A percentile compares a stretch with the other conserved stretches of the same genome.
phyloP scores from a whole-genome alignment of 495 filamentous ascomycete species.

The Immersiella caudata region DNA sequence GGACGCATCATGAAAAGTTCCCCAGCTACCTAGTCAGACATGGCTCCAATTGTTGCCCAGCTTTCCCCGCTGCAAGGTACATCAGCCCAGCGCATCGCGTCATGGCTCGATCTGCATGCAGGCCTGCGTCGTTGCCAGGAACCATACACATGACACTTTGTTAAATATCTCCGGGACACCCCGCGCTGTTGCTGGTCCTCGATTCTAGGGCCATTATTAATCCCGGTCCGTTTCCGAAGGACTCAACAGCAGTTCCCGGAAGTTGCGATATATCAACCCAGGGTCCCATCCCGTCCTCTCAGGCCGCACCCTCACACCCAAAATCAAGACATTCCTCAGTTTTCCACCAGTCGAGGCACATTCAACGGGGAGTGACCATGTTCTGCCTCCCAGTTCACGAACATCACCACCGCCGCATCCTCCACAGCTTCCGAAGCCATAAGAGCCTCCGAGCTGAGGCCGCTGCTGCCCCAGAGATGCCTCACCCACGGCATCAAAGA shows the following conservation, averaged over 20 bases:
- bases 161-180: constrained; percentile 24
- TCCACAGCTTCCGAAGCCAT: constrained; percentile 41
- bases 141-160: constrained; percentile 16
- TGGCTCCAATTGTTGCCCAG: constrained; percentile 10
- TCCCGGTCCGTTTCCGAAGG: not conserved
- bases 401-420: constrained; percentile 27
- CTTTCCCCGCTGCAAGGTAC: constrained; percentile 26
- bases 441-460: constrained; percentile 26
- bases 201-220: not conserved
- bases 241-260: not conserved
- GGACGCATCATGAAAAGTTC: constrained; percentile 8
- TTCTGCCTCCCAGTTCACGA: constrained; percentile 29
- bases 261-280: not conserved
- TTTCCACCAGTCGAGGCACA: not conserved
- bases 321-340: not conserved
- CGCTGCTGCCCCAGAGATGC: constrained; percentile 21
- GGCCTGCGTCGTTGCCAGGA: constrained; percentile 17
- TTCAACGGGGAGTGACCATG: constrained; percentile 21
- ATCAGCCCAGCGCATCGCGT: constrained; percentile 8
- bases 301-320: not conserved
- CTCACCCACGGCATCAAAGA: constrained; percentile 22
- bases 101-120: constrained; percentile 22
- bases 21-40: constrained; percentile 13
- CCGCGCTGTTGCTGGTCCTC: not conserved
- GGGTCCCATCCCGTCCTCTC: not conserved